Conservation (phyloP, 208 protist genomes). For the Crithidia fasciculata region DNA sequence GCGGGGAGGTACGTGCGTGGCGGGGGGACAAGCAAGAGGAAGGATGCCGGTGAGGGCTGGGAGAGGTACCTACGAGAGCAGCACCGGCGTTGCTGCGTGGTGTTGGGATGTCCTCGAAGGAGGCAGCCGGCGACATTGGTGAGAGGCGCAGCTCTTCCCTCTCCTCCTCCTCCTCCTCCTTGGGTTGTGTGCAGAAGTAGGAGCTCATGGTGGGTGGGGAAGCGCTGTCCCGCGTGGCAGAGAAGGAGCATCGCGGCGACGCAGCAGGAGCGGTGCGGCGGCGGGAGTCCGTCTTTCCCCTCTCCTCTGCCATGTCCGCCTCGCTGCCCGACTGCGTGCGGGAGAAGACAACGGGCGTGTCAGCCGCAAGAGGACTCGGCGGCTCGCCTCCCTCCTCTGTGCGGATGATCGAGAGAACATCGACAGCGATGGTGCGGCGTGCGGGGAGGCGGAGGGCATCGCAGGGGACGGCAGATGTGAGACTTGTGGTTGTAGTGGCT, state of each 20-base stretch:
- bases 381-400: not conserved
- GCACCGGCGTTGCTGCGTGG: not conserved
- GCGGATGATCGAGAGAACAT: not conserved
- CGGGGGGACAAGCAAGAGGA: not conserved
- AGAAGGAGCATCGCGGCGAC: constrained; percentile 8
- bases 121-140: not conserved
- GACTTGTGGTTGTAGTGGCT: not conserved
- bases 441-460: not conserved
- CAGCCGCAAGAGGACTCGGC: no score
- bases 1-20: no score
- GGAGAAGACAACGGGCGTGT: no score
- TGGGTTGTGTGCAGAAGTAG: constrained; percentile 5
- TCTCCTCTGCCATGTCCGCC: no score
- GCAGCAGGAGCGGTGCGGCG: constrained; percentile 1
- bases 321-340: no score
- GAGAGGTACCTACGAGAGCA: not conserved
- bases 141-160: not conserved
- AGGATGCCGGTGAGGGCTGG: not conserved
- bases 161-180: not conserved
- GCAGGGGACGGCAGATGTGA: not conserved
- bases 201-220: constrained; percentile 20
- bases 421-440: not conserved
- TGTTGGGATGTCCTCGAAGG: not conserved
- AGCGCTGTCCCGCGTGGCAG: constrained; percentile 7
- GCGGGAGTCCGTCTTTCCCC: no score